phyloP scores from a whole-genome alignment of 1,139 yeast species.

The Nakaseomyces nivariensis region DNA sequence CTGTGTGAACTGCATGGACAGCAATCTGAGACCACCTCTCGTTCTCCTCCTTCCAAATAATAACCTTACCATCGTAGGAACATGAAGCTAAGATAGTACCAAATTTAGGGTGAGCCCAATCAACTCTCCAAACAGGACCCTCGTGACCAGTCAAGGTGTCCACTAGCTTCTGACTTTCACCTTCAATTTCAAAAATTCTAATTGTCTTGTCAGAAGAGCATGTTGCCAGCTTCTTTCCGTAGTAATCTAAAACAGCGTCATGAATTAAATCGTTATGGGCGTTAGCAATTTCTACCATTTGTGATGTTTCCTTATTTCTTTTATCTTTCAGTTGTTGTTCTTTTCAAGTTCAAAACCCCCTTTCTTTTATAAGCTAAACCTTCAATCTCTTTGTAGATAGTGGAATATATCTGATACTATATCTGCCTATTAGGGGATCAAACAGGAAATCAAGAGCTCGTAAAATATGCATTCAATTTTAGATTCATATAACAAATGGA shows the following conservation, averaged over 20 bases:
- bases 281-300: conserved; percentile 61
- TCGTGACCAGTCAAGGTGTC: conserved; percentile 86
- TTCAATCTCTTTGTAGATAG: too few species aligned
- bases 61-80: conserved; percentile 88
- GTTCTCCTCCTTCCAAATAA: conserved; percentile 91
- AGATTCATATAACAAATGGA: too few species aligned
- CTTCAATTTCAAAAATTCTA: conserved; percentile 84
- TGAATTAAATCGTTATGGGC: conserved; percentile 88
- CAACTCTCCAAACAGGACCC: conserved; percentile 98
- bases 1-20: conserved; percentile 81
- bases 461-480: too few species aligned
- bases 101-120: conserved; percentile 98
- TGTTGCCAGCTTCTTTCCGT: conserved; percentile 90
- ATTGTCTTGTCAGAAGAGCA: conserved; percentile 92
- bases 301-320: background rate
- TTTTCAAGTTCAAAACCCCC: too few species aligned
- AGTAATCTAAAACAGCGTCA: conserved; percentile 93
- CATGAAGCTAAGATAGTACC: conserved; percentile 92
- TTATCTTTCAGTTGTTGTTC: background rate
- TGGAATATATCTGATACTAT: too few species aligned
- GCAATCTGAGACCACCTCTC: conserved; percentile 85
- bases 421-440: too few species aligned
- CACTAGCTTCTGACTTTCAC: conserved; percentile 64
- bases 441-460: too few species aligned
- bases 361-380: too few species aligned